Evolutionary conservation across 306 rosid genomes (phyloP).

Genomic region (Abrus pulchellus): DNA sequence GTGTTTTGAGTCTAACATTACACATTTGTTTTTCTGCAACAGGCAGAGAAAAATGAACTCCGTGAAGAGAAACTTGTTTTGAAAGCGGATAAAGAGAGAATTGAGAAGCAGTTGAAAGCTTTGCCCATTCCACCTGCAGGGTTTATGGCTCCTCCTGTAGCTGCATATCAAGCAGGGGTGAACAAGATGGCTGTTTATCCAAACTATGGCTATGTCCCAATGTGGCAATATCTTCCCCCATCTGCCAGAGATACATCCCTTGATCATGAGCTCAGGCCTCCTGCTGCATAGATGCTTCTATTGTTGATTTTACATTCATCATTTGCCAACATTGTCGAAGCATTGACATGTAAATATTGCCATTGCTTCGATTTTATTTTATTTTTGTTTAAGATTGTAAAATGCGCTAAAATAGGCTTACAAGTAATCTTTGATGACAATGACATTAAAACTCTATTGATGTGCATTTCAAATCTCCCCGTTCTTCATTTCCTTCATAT

Average conservation of each 20-base stretch:
- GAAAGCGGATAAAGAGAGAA: constrained; percentile 81
- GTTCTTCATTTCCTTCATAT: neutral
- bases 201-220: constrained; percentile 78
- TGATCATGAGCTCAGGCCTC: constrained; percentile 98
- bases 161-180: constrained; percentile 71
- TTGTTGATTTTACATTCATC: constrained; percentile 43
- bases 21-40: constrained; percentile 19
- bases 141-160: constrained; percentile 73
- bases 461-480: constrained; percentile 30
- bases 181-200: constrained; percentile 90
- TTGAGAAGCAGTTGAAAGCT: constrained; percentile 79
- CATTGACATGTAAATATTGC: constrained; percentile 57
- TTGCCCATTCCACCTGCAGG: constrained; percentile 67
- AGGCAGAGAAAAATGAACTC: constrained; percentile 92
- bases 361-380: constrained; percentile 51
- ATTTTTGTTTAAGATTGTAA: neutral
- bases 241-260: constrained; percentile 77
- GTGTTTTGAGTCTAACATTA: neutral
- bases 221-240: constrained; percentile 91
- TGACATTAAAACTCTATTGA: constrained; percentile 27
- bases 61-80: constrained; percentile 81
- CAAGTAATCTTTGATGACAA: constrained; percentile 43
- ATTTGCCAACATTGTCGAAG: constrained; percentile 39
- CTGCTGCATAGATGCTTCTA: constrained; percentile 76
- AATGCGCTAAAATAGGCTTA: constrained; percentile 38